Evolutionary conservation across 75 land plant genomes (phyloP).

Genomic region (Ceratopteris richardii): DNA sequence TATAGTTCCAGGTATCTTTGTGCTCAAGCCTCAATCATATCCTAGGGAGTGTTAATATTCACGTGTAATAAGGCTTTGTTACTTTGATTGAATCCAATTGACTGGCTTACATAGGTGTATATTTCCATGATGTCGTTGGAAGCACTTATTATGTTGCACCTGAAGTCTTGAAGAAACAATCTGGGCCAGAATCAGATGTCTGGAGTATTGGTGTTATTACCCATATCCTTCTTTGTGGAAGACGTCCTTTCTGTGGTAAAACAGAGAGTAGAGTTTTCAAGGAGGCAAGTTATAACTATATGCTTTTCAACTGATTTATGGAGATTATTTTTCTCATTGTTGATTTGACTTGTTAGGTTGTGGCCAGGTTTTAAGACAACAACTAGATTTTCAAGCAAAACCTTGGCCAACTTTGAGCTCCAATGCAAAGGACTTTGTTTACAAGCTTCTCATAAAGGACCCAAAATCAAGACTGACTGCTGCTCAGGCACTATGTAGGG

Average conservation of each 20-base stretch:
- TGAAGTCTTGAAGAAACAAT: slow-evolving; percentile 79
- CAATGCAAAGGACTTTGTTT: slow-evolving; percentile 85
- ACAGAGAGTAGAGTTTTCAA: slow-evolving; percentile 94
- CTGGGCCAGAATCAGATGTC: slow-evolving; percentile 98
- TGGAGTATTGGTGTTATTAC: slow-evolving; percentile 99
- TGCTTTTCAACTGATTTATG: background rate
- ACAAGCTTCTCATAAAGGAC: slow-evolving; percentile 80
- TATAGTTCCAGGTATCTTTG: slow-evolving; percentile 63
- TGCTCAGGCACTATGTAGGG: slow-evolving; percentile 91
- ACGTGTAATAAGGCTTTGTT: background rate
- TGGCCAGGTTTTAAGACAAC: slow-evolving; percentile 67
- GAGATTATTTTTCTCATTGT: background rate
- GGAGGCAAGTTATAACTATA: slow-evolving; percentile 42
- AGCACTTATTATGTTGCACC: slow-evolving; percentile 99
- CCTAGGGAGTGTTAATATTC: background rate
- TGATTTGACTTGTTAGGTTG: background rate
- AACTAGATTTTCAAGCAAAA: slow-evolving; percentile 81
- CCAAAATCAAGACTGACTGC: slow-evolving; percentile 88
- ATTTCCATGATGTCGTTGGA: slow-evolving; percentile 88
- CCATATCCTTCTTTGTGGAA: slow-evolving; percentile 89
- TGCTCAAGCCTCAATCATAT: background rate
- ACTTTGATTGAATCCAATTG: background rate
- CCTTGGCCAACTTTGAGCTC: slow-evolving; percentile 82
- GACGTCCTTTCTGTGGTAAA: slow-evolving; percentile 96
- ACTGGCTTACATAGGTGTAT: slow-evolving; percentile 38